phyloP scores from a whole-genome alignment of 2,329 filamentous ascomycete genomes.

The Neonectria faginata region DNA sequence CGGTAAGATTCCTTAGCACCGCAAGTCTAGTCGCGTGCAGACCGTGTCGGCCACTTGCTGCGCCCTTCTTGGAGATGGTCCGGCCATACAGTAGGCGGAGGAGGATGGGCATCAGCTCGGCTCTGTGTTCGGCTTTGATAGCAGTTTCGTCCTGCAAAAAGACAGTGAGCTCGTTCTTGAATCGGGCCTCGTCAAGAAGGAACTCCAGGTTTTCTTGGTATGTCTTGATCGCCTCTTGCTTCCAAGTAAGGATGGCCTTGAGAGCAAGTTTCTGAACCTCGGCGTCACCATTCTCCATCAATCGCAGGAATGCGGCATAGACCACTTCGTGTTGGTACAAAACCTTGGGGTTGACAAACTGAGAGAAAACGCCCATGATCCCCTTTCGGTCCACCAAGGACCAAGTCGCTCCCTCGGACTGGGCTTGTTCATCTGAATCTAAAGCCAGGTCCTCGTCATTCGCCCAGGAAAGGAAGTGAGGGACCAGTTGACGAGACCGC shows the following conservation, averaged over 20 bases:
- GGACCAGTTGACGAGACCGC: slow-evolving; percentile 84
- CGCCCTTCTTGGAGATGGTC: slow-evolving; percentile 84
- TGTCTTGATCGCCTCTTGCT: slow-evolving; percentile 76
- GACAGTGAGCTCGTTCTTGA: slow-evolving; percentile 93
- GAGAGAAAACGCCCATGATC: slow-evolving; percentile 82
- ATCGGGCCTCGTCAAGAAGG: slow-evolving; percentile 88
- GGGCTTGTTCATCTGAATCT: slow-evolving; percentile 50
- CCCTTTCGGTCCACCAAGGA: slow-evolving; percentile 84
- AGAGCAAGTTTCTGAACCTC: slow-evolving; percentile 89
- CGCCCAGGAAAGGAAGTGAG: slow-evolving; percentile 87
- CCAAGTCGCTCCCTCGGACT: slow-evolving; percentile 65
- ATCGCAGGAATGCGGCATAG: slow-evolving; percentile 76
- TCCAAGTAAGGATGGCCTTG: slow-evolving; percentile 90
- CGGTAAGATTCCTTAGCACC: slow-evolving; percentile 80
- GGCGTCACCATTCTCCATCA: slow-evolving; percentile 88
- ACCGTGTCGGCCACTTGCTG: slow-evolving; percentile 80
- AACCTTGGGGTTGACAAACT: slow-evolving; percentile 88
- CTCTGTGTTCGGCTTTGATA: slow-evolving; percentile 79
- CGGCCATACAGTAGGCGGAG: slow-evolving; percentile 90
- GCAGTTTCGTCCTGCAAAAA: slow-evolving; percentile 82
- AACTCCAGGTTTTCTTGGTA: slow-evolving; percentile 90
- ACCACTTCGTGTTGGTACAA: slow-evolving; percentile 83
- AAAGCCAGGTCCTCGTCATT: slow-evolving; percentile 60
- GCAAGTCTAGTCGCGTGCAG: slow-evolving; percentile 85
- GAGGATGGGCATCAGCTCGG: slow-evolving; percentile 84